Evolutionary conservation across 768 basidiomycete genomes (phyloP).

Genomic region (Filobasidium floriforme): DNA sequence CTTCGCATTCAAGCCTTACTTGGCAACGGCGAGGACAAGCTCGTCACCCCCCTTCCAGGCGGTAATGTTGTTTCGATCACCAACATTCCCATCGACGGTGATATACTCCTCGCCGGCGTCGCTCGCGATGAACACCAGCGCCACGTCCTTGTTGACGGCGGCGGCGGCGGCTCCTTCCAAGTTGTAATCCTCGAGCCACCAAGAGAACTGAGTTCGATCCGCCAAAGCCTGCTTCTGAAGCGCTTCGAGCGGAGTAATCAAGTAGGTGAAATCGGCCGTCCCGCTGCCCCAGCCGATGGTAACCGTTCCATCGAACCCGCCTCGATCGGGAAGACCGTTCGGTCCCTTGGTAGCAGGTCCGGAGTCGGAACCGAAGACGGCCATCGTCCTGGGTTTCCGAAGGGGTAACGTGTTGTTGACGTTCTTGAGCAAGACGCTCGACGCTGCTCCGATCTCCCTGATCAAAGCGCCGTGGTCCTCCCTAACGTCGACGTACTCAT

Average conservation of each 20-base stretch:
- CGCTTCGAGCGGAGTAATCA: conserved; percentile 72
- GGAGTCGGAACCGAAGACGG: conserved; percentile 55
- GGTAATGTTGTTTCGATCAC: conserved; percentile 64
- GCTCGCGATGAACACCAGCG: conserved; percentile 71
- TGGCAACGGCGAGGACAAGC: conserved; percentile 60
- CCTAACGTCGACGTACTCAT: conserved; percentile 53
- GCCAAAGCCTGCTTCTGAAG: conserved; percentile 65
- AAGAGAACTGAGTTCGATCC: conserved; percentile 60
- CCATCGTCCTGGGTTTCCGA: conserved; percentile 50
- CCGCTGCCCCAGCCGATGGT: conserved; percentile 68
- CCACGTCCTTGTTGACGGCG: conserved; percentile 54
- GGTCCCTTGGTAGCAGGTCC: conserved; percentile 62
- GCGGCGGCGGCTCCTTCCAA: conserved; percentile 47
- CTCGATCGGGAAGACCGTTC: conserved; percentile 60
- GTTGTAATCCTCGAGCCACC: conserved; percentile 66
- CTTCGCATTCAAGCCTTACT: neutral
- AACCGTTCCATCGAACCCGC: conserved; percentile 47
- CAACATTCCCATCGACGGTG: conserved; percentile 68
- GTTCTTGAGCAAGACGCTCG: conserved; percentile 72
- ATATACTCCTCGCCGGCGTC: conserved; percentile 81
- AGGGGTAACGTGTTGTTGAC: conserved; percentile 55
- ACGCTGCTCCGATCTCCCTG: conserved; percentile 64
- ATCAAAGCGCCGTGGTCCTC: conserved; percentile 62
- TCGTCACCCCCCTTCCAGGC: conserved; percentile 67
- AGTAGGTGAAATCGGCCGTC: conserved; percentile 61